Percentiles rank a stretch among this genome's conserved stretches.
Evolutionary conservation across 1,139 yeast genomes (phyloP).

Genomic region (Hansenula anomala): DNA sequence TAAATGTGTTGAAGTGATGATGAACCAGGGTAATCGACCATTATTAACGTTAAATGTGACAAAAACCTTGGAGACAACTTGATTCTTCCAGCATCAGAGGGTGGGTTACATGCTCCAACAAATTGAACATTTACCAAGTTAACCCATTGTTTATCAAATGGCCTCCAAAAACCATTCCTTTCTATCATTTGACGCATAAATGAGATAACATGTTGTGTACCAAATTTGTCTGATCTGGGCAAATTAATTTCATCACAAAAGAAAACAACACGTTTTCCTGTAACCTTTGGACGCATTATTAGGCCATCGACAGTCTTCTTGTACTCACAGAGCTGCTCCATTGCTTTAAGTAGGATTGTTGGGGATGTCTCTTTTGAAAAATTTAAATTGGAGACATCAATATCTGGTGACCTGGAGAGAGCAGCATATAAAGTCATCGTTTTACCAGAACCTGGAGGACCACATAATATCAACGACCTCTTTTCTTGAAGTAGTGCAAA

Average conservation of each 20-base stretch:
- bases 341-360: slow-evolving; percentile 50
- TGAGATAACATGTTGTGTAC: slow-evolving; percentile 71
- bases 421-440: slow-evolving; percentile 85
- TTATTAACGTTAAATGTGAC: slow-evolving; percentile 60
- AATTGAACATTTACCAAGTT: slow-evolving; percentile 61
- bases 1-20: slow-evolving; percentile 67
- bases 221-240: slow-evolving; percentile 71
- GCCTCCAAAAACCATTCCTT: slow-evolving; percentile 73
- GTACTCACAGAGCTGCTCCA: slow-evolving; percentile 73
- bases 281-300: slow-evolving; percentile 51
- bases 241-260: slow-evolving; percentile 93
- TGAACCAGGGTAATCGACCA: slow-evolving; percentile 79
- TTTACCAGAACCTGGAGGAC: slow-evolving; percentile 98
- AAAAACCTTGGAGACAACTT: slow-evolving; percentile 58
- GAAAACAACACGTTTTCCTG: slow-evolving; percentile 72
- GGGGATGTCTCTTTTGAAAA: slow-evolving; percentile 84
- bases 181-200: slow-evolving; percentile 75
- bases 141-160: slow-evolving; percentile 61
- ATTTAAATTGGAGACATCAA: slow-evolving; percentile 66
- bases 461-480: slow-evolving; percentile 70
- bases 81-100: slow-evolving; percentile 74
- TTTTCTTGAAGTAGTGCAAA: slow-evolving; percentile 54
- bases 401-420: slow-evolving; percentile 49
- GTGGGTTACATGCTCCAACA: slow-evolving; percentile 95
- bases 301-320: slow-evolving; percentile 47